Conservation (phyloP, 371 early-diverging fungal species). For the Lichtheimia ornata region DNA sequence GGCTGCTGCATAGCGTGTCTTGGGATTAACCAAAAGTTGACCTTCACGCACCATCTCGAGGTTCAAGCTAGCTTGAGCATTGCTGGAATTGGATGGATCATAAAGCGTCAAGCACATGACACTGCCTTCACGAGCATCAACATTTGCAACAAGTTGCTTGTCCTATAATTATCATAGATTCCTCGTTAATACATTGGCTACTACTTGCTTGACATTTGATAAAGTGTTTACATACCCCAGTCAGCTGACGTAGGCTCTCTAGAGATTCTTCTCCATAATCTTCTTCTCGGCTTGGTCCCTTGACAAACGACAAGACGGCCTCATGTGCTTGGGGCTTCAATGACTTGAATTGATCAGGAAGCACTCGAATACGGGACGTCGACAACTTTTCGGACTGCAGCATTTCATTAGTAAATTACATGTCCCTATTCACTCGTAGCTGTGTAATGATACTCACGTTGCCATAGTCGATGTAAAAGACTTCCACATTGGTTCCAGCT, state of each 20-base stretch:
- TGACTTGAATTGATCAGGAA: conserved; percentile 64
- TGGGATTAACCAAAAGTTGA: conserved; percentile 65
- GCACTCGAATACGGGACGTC: conserved; percentile 58
- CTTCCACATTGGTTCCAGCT: conserved; percentile 66
- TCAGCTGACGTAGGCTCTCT: conserved; percentile 66
- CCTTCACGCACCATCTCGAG: conserved; percentile 80
- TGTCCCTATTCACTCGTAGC: background rate
- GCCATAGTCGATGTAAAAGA: conserved; percentile 91
- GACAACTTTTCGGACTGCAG: conserved; percentile 63
- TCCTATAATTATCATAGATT: conserved; percentile 36
- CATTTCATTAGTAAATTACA: background rate
- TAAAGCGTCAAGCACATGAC: conserved; percentile 75
- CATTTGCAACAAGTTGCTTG: conserved; percentile 74
- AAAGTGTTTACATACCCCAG: conserved; percentile 28
- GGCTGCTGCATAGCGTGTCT: conserved; percentile 53
- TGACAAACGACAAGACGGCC: conserved; percentile 81
- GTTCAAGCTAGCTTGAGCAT: conserved; percentile 75
- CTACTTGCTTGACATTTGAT: too few relatives aligned
- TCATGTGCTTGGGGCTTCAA: conserved; percentile 83
- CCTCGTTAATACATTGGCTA: too few relatives aligned
- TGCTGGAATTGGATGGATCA: conserved; percentile 60
- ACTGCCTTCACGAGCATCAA: conserved; percentile 64
- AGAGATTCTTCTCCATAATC: conserved; percentile 83
- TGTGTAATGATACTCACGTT: conserved; percentile 55
- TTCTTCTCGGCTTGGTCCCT: conserved; percentile 60